A percentile compares a stretch with the other conserved stretches of the same genome.
Conservation (phyloP, 352 stramenopile genomes). For the Saprolegnia diclina region DNA sequence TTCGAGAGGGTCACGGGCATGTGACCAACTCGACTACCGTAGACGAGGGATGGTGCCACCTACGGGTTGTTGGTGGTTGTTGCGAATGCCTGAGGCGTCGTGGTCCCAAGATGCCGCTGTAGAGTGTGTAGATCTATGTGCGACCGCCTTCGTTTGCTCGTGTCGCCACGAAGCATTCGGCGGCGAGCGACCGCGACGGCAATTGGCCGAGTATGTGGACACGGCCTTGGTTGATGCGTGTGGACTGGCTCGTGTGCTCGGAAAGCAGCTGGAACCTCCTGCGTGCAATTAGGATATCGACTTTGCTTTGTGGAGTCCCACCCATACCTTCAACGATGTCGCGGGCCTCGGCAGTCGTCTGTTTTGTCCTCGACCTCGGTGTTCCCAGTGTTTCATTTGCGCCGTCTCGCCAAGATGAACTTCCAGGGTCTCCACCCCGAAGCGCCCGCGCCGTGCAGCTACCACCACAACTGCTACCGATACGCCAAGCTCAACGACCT, state of each 20-base stretch:
- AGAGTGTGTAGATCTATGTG: no score
- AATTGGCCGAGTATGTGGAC: no score
- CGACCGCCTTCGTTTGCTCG: no score
- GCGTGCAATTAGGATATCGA: not conserved
- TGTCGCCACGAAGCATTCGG: no score
- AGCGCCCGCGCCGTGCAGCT: conserved; percentile 2
- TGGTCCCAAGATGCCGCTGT: no score
- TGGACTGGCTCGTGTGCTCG: not conserved
- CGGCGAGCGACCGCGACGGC: no score
- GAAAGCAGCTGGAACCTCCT: not conserved
- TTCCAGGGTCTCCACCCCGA: not conserved
- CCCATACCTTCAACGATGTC: conserved; percentile 5
- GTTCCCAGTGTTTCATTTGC: not conserved
- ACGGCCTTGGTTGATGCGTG: no score
- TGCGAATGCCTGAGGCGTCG: no score
- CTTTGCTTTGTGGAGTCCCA: conserved; percentile 4
- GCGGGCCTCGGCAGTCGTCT: not conserved
- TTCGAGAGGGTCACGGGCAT: not conserved
- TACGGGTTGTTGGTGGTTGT: not conserved
- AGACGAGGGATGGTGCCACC: not conserved
- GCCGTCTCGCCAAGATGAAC: not conserved
- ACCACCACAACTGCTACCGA: conserved; percentile 18
- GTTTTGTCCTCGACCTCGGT: not conserved
- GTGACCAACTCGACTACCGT: not conserved
- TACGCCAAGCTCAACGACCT: conserved; percentile 20